Base-by-base conservation (phyloP, 345 rosid genomes). In the Populus euphratica region DNA sequence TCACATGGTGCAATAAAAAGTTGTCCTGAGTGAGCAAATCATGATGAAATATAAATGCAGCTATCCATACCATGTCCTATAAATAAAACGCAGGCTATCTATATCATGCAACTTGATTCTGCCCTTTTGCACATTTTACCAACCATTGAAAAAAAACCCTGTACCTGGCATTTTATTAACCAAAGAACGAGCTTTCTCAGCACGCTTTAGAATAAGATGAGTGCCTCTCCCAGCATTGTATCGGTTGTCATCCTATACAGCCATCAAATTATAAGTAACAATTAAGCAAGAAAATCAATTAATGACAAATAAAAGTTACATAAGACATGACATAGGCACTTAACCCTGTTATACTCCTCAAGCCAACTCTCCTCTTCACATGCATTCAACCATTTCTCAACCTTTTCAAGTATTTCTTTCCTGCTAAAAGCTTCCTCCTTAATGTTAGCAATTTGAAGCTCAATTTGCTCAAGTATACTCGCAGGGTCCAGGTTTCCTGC, bases 331-430 rank as follows among this genome's bases (percentile, higher is more conserved):
- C 61, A 14, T 67, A 33, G 77, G 80, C 73, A 76, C 75, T 87
- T 72, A 65, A 96, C 99, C 91, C 94, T 90, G 82, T 94, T 94
- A 74, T 96, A 94, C 82, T 96, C 98, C 82, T 96, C 99, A 66
- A 96, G 98, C 99, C 99, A 96, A 49, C 92, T 86, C 80, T 96
- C 99, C 81, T 96, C 98, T 43, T 96, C 98, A 72, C 99, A 92
- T 25, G 98, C 98, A 68, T 80, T 86, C 84, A 90, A 78, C 99
- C 99, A 96, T 85, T 92, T 96, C 86, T 96, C 99, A 13, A 94
- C 91, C 87, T 85, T 94, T 77, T 96, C 99, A 43, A 96, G 98
- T 73, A 96, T 83, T 68, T 96, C 99, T 73, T 91, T 94, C 81
- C 98, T 82, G 86, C 93, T 86, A 78, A 94, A 85, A 72, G 98